phyloP scores from a whole-genome alignment of 2,329 filamentous ascomycete genomes.

The Cladosporium oxysporum region DNA sequence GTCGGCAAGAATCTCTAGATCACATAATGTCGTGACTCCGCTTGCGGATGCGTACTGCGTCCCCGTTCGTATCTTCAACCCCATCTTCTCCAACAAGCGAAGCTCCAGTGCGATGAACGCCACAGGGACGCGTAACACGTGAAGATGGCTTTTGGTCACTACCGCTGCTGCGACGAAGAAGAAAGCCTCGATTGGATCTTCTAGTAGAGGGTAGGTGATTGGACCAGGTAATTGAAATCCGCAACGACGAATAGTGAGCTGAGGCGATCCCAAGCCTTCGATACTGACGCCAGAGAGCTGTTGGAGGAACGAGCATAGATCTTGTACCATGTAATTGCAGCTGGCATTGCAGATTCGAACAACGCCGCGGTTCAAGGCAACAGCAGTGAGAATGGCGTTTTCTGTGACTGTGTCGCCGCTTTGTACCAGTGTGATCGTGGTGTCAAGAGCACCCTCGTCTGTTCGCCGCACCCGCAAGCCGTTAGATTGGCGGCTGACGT shows the following conservation, averaged over 20 bases:
- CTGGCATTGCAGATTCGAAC: conserved; percentile 6
- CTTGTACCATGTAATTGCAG: conserved; percentile 15
- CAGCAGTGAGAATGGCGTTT: conserved; percentile 3
- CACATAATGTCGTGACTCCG: not conserved
- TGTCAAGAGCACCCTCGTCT: not conserved
- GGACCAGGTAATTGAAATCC: not conserved
- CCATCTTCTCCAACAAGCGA: not conserved
- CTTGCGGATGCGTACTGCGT: not conserved
- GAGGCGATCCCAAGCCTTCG: not conserved
- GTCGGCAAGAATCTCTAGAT: not conserved
- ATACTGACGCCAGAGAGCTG: not conserved
- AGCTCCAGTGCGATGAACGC: conserved; percentile 3
- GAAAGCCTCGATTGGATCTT: conserved; percentile 6
- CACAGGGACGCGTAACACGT: not conserved
- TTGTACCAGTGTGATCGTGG: not conserved
- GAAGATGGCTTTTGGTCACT: not conserved
- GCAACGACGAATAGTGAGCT: not conserved
- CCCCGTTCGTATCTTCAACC: not conserved
- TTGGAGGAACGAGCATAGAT: conserved; percentile 10
- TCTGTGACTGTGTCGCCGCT: conserved; percentile 10
- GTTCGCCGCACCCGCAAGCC: not conserved
- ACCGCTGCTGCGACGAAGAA: not conserved
- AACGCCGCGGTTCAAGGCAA: not conserved
- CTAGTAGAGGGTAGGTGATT: not conserved
- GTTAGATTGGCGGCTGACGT: not conserved